Percentiles rank a stretch among this genome's conserved stretches.
phyloP scores from a whole-genome alignment of 768 basidiomycete species.

The Tylopilus felleus region DNA sequence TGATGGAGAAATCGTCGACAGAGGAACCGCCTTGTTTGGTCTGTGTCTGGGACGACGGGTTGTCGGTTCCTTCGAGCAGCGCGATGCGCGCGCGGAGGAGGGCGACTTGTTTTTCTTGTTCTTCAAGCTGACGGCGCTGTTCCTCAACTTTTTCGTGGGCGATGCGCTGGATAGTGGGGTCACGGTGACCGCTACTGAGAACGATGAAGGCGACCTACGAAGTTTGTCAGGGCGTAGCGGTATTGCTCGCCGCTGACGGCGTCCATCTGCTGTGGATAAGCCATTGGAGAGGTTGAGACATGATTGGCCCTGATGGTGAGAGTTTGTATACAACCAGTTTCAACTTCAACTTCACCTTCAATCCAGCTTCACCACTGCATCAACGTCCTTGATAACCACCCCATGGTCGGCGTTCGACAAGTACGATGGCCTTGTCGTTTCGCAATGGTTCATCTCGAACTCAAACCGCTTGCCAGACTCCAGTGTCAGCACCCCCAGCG shows the following conservation, averaged over 20 bases:
- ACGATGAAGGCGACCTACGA: slow-evolving; percentile 45
- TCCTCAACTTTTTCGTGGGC: slow-evolving; percentile 88
- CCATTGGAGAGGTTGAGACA: slow-evolving; percentile 3
- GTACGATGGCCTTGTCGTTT: no score
- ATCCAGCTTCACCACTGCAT: no score
- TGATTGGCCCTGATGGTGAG: neutral
- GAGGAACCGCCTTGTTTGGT: slow-evolving; percentile 52
- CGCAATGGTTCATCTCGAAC: no score
- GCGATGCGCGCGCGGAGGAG: slow-evolving; percentile 5
- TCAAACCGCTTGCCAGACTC: no score
- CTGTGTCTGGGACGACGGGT: slow-evolving; percentile 30
- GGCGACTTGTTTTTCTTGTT: slow-evolving; percentile 82
- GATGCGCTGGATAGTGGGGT: slow-evolving; percentile 47
- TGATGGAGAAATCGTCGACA: slow-evolving; percentile 87
- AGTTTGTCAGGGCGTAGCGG: slow-evolving; percentile 80
- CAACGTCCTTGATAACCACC: no score
- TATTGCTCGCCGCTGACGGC: slow-evolving; percentile 60
- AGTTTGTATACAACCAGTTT: neutral
- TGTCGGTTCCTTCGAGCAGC: slow-evolving; percentile 46
- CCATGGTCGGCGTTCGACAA: no score
- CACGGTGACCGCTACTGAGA: neutral
- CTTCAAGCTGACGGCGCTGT: slow-evolving; percentile 72
- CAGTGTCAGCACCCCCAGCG: no score
- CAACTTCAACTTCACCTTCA: no score
- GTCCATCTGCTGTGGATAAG: slow-evolving; percentile 24